Percentiles rank a stretch among this genome's conserved stretches.
Evolutionary conservation across 164 flowering plant species (phyloP).

Genomic region (Warburgia ugandensis): DNA sequence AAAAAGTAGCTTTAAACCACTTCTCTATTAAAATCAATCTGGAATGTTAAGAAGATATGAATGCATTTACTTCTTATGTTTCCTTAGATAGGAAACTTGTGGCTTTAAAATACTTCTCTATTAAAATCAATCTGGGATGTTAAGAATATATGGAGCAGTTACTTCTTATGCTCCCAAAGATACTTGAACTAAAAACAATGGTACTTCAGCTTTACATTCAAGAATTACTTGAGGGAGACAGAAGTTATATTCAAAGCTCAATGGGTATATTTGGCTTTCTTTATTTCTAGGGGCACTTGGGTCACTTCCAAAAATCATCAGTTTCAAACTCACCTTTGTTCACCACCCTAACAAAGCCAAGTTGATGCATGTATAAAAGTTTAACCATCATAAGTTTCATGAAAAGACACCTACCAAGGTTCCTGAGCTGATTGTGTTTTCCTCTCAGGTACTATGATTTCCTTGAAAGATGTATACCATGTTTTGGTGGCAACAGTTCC

Average conservation of each 20-base stretch:
- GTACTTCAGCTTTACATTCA: background rate
- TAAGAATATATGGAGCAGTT: no score
- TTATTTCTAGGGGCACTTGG: slow-evolving; percentile 17
- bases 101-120: no score
- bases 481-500: slow-evolving; percentile 63
- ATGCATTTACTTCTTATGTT: no score
- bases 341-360: slow-evolving; percentile 21
- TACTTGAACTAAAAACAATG: no score
- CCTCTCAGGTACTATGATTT: slow-evolving; percentile 38
- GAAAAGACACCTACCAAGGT: background rate
- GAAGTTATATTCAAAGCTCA: slow-evolving; percentile 1
- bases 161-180: no score
- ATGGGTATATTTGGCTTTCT: no score
- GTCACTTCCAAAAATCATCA: slow-evolving; percentile 9
- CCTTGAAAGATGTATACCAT: slow-evolving; percentile 41
- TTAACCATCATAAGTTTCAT: slow-evolving; percentile 6
- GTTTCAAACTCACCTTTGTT: slow-evolving; percentile 17
- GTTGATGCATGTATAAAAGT: slow-evolving; percentile 8
- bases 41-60: no score
- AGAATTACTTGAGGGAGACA: background rate
- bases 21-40: no score
- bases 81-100: no score
- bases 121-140: no score
- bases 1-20: no score
- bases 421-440: background rate